These are phyloP conservation scores for Scheffersomyces amazonensis DNA, from an alignment of 805 yeast genomes.

Conservation along the genomic window DNA sequence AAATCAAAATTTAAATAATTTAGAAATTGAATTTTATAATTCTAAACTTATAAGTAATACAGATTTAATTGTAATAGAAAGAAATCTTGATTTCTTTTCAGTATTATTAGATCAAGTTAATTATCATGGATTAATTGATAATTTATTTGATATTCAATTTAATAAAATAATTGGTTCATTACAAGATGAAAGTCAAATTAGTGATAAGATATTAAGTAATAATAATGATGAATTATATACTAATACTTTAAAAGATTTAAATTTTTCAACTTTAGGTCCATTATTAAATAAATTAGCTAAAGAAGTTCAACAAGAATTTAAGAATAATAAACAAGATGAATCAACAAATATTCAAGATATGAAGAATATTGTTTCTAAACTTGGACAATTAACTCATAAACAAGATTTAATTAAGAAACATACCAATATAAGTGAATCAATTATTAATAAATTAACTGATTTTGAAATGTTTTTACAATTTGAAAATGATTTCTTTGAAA, in stretches of 20 bases:
- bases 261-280: slow-evolving; percentile 79
- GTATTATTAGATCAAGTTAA: slow-evolving; percentile 74
- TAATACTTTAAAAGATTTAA: slow-evolving; percentile 54
- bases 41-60: slow-evolving; percentile 45
- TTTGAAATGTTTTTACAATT: slow-evolving; percentile 52
- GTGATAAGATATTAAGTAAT: background rate
- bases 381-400: slow-evolving; percentile 62
- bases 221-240: slow-evolving; percentile 16
- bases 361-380: slow-evolving; percentile 65
- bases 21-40: slow-evolving; percentile 35
- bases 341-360: slow-evolving; percentile 43
- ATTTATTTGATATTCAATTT: slow-evolving; percentile 51
- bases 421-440: slow-evolving; percentile 67
- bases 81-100: slow-evolving; percentile 71
- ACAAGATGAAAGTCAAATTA: slow-evolving; percentile 5
- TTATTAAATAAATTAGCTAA: slow-evolving; percentile 69
- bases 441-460: slow-evolving; percentile 46
- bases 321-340: slow-evolving; percentile 12
- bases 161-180: slow-evolving; percentile 23
- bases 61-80: slow-evolving; percentile 75
- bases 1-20: slow-evolving; percentile 29
- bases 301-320: slow-evolving; percentile 61
- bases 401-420: slow-evolving; percentile 72
- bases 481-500: slow-evolving; percentile 65
- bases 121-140: slow-evolving; percentile 80